phyloP scores from a whole-genome alignment of 345 rosid genomes.

The Sonneratia alba region DNA sequence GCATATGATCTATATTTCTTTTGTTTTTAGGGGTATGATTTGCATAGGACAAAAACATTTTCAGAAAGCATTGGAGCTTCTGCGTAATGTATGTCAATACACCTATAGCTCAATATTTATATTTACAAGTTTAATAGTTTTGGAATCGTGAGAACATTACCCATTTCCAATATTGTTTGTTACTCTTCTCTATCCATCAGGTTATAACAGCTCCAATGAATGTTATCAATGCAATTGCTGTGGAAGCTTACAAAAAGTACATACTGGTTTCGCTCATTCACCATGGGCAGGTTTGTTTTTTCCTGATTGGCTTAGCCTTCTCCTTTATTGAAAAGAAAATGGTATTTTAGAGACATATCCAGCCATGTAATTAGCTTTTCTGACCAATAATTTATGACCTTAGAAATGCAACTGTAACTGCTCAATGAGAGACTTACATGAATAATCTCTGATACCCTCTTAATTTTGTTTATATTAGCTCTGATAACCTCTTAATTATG shows the following conservation, averaged over 20 bases:
- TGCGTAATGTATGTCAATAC: constrained; percentile 47
- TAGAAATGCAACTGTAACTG: background rate
- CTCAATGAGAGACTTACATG: background rate
- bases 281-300: constrained; percentile 56
- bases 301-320: constrained; percentile 4
- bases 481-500: too few relatives aligned
- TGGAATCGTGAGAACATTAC: background rate
- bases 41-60: constrained; percentile 79
- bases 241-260: constrained; percentile 91
- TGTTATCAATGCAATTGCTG: constrained; percentile 64
- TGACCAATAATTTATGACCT: background rate
- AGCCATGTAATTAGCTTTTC: background rate
- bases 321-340: background rate
- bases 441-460: background rate
- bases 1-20: constrained; percentile 11
- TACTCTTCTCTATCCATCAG: constrained; percentile 30
- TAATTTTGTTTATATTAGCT: background rate
- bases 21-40: constrained; percentile 72
- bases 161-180: constrained; percentile 7
- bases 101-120: background rate
- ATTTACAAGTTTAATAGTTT: background rate
- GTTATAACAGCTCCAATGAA: constrained; percentile 92
- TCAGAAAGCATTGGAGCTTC: constrained; percentile 84
- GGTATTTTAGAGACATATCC: background rate
- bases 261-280: constrained; percentile 74